These are phyloP conservation scores for Lachnellula cervina DNA, from an alignment of 2,329 filamentous ascomycete genomes.

Conservation along the genomic window DNA sequence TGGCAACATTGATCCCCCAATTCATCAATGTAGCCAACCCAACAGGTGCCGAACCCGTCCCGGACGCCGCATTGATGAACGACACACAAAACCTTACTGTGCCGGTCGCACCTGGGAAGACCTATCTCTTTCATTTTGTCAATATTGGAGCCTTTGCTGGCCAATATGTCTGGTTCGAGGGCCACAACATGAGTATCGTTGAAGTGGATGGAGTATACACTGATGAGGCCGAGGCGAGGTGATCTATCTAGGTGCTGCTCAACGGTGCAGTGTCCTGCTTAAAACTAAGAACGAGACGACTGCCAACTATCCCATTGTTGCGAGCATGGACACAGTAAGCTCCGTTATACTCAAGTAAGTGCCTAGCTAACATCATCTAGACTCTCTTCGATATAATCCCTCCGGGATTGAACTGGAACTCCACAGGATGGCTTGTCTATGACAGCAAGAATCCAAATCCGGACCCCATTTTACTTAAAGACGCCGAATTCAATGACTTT, in stretches of 20 bases:
- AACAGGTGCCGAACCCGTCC: slow-evolving; percentile 55
- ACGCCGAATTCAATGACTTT: slow-evolving; percentile 57
- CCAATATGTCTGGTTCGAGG: slow-evolving; percentile 63
- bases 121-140: slow-evolving; percentile 67
- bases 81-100: slow-evolving; percentile 60
- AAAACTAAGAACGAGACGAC: slow-evolving; percentile 58
- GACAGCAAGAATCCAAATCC: slow-evolving; percentile 43
- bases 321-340: slow-evolving; percentile 58
- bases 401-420: slow-evolving; percentile 60
- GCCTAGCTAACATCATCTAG: slow-evolving; percentile 30
- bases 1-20: slow-evolving; percentile 41
- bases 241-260: slow-evolving; percentile 64
- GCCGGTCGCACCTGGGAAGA: slow-evolving; percentile 59
- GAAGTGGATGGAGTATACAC: slow-evolving; percentile 70
- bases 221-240: slow-evolving; percentile 53
- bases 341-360: neutral
- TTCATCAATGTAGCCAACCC: slow-evolving; percentile 38
- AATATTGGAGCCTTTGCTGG: slow-evolving; percentile 69
- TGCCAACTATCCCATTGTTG: slow-evolving; percentile 62
- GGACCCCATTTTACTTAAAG: slow-evolving; percentile 44
- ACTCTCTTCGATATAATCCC: slow-evolving; percentile 62
- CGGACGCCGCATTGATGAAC: slow-evolving; percentile 65
- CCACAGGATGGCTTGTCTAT: slow-evolving; percentile 61
- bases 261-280: slow-evolving; percentile 58
- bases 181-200: slow-evolving; percentile 62